Base-by-base conservation (phyloP, 2,329 filamentous ascomycete genomes). In the Clarireedia homoeocarpa region DNA sequence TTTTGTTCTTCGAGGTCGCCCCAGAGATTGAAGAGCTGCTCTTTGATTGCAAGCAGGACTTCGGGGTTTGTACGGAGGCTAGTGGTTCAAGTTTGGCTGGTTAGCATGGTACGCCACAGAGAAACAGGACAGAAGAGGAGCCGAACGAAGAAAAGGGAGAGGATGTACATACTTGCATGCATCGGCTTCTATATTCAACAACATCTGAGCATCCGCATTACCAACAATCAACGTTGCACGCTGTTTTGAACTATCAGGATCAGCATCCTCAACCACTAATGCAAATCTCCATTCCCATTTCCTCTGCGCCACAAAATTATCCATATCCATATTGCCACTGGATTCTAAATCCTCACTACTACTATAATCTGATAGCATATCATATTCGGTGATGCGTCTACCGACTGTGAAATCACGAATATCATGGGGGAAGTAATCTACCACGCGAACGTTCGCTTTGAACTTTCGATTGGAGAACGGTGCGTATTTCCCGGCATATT, bases 271-370 rank as follows among this genome's bases (percentile, higher is more conserved):
- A 1, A 96, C 80, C 12, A 87, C 76, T 24, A 97, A 76, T 23
- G 81, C 82, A 70, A 96, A 96, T 14, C 81, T 79, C 91, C 91
- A 96, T 69, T 94, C 84, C 88, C 89, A 96, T 34, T 60, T 61
- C 42, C 42, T 46, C 42, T 14, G n/a, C 23, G 17, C 42, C 17
- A 6, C 42, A 26, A 23, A 20, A 3, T 3, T 14, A 23, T 46
- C 42, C 23, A 23, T 24, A 23, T 23, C 23, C 59, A 65, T 60
- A 9, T n/a, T 24, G 54, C 66, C 61, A 7, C 65, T 65, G 6
- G 36, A 40, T 3, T 69, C 68, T 5, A 38, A 34, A 12, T 70
- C 68, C 48, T 70, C 60, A 52, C 63, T 45, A 46, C 66, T 63
- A 34, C 62, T 66, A 51, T 64, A 63, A 55, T 77, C 77, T 0